Percentiles rank a stretch among this genome's conserved stretches.
These are phyloP conservation scores for Blastomyces percursus DNA, from an alignment of 2,329 filamentous ascomycete species.

Conservation along the genomic window DNA sequence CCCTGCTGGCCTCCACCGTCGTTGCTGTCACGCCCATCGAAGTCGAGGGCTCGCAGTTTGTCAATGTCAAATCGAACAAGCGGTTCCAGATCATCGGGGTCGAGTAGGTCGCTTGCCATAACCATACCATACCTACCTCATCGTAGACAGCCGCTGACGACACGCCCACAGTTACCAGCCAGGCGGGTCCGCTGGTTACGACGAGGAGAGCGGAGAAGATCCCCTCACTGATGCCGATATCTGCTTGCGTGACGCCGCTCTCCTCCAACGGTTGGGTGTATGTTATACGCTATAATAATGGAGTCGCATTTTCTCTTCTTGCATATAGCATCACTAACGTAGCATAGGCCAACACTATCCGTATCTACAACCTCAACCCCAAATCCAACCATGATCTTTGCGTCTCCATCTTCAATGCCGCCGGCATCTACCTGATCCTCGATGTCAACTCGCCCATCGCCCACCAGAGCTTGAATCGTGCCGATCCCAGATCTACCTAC, in stretches of 20 bases:
- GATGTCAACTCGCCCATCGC: conserved; percentile 53
- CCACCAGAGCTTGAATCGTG: conserved; percentile 47
- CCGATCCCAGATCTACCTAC: conserved; percentile 45
- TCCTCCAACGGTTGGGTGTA: conserved; percentile 53
- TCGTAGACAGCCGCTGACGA: conserved; percentile 2
- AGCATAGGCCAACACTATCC: conserved; percentile 48
- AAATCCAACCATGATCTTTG: conserved; percentile 50
- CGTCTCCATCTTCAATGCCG: conserved; percentile 53
- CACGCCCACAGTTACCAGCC: conserved; percentile 46
- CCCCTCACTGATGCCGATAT: conserved; percentile 46
- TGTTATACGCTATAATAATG: conserved; percentile 13
- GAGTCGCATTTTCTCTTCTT: neutral
- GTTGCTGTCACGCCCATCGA: conserved; percentile 45
- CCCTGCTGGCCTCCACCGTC: conserved; percentile 35
- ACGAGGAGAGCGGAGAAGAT: conserved; percentile 39
- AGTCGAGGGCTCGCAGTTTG: conserved; percentile 50
- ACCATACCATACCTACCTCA: neutral
- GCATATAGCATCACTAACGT: conserved; percentile 3
- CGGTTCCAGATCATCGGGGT: conserved; percentile 54
- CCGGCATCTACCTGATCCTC: conserved; percentile 55
- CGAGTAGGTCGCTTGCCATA: conserved; percentile 35
- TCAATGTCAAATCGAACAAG: conserved; percentile 47
- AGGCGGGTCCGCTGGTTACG: conserved; percentile 49
- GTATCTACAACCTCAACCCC: conserved; percentile 54
- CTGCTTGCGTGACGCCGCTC: conserved; percentile 52